Evolutionary conservation across 805 yeast species (phyloP).

Genomic region (Sugiyamaella smithiae): DNA sequence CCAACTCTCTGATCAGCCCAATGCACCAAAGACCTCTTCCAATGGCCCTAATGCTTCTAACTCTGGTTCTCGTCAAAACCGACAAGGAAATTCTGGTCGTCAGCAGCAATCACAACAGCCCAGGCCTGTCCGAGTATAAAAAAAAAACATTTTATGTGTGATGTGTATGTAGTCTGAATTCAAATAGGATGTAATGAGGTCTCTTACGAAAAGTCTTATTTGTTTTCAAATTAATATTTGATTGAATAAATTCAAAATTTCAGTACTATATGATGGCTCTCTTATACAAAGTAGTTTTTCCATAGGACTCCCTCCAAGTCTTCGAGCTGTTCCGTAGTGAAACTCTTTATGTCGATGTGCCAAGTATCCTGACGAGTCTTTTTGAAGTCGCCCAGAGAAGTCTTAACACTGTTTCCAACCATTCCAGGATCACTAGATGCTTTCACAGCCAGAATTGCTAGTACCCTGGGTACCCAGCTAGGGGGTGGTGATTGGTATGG

Average conservation of each 20-base stretch:
- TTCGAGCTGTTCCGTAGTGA: conserved; percentile 75
- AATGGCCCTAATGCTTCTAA: background rate
- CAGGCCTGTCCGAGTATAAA: conserved; percentile 11
- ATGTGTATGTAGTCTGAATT: background rate
- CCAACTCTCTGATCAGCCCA: conserved; percentile 30
- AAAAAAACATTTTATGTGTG: background rate
- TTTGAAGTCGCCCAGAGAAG: conserved; percentile 76
- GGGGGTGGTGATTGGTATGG: conserved; percentile 93
- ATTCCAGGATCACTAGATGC: conserved; percentile 72
- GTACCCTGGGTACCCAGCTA: conserved; percentile 73
- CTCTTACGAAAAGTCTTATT: too few relatives aligned
- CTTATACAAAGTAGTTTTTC: conserved; percentile 85
- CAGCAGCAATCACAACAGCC: conserved; percentile 7
- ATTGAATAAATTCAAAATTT: too few relatives aligned
- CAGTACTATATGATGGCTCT: too few relatives aligned
- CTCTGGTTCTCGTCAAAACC: conserved; percentile 6
- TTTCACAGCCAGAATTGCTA: conserved; percentile 66
- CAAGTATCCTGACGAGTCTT: conserved; percentile 93
- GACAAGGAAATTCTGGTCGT: conserved; percentile 10
- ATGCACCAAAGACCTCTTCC: conserved; percentile 6
- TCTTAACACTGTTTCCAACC: conserved; percentile 81
- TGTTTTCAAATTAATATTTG: too few relatives aligned
- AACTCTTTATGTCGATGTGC: conserved; percentile 80
- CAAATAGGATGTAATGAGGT: background rate
- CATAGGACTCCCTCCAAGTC: conserved; percentile 92